phyloP scores from a whole-genome alignment of 2,329 filamentous ascomycete genomes.

The Gnomoniopsis smithogilvyi region DNA sequence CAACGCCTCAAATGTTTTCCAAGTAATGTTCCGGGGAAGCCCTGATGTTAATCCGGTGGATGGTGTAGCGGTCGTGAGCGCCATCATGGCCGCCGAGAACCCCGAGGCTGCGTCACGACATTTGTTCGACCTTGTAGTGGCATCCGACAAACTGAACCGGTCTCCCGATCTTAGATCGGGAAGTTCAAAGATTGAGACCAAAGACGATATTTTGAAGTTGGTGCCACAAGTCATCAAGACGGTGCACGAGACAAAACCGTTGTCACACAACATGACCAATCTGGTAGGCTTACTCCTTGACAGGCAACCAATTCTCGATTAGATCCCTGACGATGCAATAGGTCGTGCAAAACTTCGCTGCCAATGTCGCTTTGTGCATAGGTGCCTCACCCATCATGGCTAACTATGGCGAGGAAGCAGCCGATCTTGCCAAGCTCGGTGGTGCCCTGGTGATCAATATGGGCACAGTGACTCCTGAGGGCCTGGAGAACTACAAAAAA shows the following conservation, averaged over 20 bases:
- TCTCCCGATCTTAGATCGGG: constrained; percentile 9
- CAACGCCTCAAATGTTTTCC: constrained; percentile 70
- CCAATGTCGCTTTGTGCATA: constrained; percentile 81
- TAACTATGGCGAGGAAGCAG: constrained; percentile 77
- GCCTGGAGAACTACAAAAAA: constrained; percentile 66
- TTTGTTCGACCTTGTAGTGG: constrained; percentile 55
- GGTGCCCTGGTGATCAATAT: constrained; percentile 89
- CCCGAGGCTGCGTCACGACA: constrained; percentile 60
- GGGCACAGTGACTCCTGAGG: constrained; percentile 82
- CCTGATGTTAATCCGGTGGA: constrained; percentile 59
- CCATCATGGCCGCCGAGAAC: constrained; percentile 71
- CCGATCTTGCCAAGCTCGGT: constrained; percentile 72
- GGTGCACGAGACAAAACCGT: constrained; percentile 62
- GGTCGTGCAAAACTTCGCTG: constrained; percentile 90
- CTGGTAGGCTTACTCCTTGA: constrained; percentile 43
- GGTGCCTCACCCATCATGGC: constrained; percentile 95
- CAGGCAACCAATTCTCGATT: neutral
- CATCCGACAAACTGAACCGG: constrained; percentile 29
- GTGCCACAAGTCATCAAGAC: constrained; percentile 50
- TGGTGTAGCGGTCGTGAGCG: constrained; percentile 86
- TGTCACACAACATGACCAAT: constrained; percentile 98
- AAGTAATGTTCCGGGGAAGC: constrained; percentile 68
- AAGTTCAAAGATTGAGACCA: fast-evolving
- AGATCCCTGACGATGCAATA: constrained; percentile 18
- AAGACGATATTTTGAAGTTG: constrained; percentile 24